Evolutionary conservation across 257 asterid species (phyloP), one percentile per base, ranked within the genome.

Genomic region (Salvia splendens): DNA sequence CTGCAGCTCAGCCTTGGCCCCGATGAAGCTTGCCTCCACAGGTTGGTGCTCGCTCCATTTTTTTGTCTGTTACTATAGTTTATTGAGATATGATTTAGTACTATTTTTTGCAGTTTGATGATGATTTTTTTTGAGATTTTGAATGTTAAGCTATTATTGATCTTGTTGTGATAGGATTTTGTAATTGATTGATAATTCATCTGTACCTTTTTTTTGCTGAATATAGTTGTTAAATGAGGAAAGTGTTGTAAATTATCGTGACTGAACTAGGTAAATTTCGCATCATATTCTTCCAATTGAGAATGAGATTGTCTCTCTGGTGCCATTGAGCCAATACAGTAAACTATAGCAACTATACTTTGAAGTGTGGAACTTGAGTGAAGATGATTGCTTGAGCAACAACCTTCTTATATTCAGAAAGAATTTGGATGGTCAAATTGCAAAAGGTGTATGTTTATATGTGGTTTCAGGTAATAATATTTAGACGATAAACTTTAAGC

Each of bases 11-110:
- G 95, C 77, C 67, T 76, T 28, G 85, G 78, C 75, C 88, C 97
- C 7, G 87, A 75, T 70, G 92, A 86, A 79, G 92, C 93, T 63
- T 76, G 76, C 72, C 95, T 93, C 57, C 91, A 85, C 67, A 87
- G 96, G 99, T 93, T 57, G 54, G 82, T 77, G 46, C 52, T 40
- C 36, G 9, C 49, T 4, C 54, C 49, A 33, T 35, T 17, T 17
- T 46, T 15, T 32, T 52, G 49, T 61, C 55, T 14, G 3, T 65
- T 64, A 10, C 35, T 32, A n/a, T n/a, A n/a, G n/a, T n/a, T n/a
- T 54, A 36, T 41, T 33, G 14, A n/a, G 5, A 10, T 57, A 15
- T 55, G 53, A 36, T 12, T 8, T 67, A 3, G 20, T 17, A 17
- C n/a, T n/a, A n/a, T 2, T 8, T 40, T 16, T 11, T 40, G 20